These are phyloP conservation scores for Calocybe cyanea DNA, from an alignment of 768 basidiomycete species.

Conservation along the genomic window DNA sequence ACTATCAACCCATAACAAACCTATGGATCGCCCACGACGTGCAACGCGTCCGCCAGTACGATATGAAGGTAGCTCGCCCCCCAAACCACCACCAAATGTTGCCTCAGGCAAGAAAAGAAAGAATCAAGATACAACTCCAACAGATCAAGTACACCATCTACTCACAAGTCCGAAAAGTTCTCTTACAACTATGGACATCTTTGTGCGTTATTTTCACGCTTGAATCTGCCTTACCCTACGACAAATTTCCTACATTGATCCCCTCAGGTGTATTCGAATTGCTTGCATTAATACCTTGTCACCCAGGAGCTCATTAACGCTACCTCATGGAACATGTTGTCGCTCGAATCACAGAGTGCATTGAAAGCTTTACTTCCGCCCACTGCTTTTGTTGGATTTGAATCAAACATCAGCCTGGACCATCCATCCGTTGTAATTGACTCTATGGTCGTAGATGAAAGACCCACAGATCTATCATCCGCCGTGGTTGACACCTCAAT, in stretches of 20 bases:
- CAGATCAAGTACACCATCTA: conserved; percentile 10
- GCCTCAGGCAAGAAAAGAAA: conserved; percentile 12
- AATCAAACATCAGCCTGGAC: conserved; percentile 26
- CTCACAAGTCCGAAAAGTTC: conserved; percentile 13
- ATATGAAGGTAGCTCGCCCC: neutral
- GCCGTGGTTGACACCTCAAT: conserved; percentile 30
- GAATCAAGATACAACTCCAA: conserved; percentile 9
- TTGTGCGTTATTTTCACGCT: conserved; percentile 36
- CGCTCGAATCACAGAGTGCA: conserved; percentile 32
- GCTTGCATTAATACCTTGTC: neutral
- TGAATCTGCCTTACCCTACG: no score
- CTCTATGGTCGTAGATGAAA: conserved; percentile 19
- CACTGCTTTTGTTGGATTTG: conserved; percentile 37
- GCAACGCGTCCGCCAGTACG: conserved; percentile 11
- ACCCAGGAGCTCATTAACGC: conserved; percentile 46
- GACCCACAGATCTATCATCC: conserved; percentile 1
- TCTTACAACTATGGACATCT: conserved; percentile 36
- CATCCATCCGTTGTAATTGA: conserved; percentile 34
- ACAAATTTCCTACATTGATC: no score
- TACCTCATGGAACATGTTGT: conserved; percentile 42
- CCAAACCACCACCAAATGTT: neutral
- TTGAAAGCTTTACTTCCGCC: conserved; percentile 41
- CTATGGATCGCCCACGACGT: conserved; percentile 20
- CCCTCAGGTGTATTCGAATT: no score
- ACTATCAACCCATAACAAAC: no score